Conservation (phyloP, 139 green algal genomes). For the Micractinium sp. region DNA sequence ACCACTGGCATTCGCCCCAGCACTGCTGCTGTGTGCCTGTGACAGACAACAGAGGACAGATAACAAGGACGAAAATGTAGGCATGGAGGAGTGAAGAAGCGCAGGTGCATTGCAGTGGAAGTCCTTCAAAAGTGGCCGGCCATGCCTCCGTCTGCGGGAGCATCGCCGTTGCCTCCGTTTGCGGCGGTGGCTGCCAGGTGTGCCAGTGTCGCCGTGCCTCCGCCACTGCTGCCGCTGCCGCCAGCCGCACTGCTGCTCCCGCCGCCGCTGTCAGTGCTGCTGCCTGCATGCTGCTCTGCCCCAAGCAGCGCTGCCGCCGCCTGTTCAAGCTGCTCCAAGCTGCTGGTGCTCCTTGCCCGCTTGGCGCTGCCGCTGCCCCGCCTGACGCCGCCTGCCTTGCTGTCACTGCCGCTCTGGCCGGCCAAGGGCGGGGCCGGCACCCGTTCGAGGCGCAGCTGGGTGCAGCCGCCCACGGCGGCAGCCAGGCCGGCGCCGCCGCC, state of each 20-base stretch:
- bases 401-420: background rate
- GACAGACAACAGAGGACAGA: too few species aligned
- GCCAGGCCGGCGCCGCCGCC: conserved; percentile 8
- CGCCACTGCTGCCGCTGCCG: background rate
- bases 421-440: background rate
- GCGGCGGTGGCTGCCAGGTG: background rate
- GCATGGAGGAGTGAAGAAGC: too few species aligned
- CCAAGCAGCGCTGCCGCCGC: background rate
- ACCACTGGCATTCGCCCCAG: too few species aligned
- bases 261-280: background rate
- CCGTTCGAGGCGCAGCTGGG: background rate
- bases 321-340: background rate
- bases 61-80: too few species aligned
- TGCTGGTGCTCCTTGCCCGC: background rate
- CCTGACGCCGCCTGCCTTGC: background rate
- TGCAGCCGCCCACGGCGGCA: background rate
- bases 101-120: too few species aligned
- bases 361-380: background rate
- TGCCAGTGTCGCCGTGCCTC: background rate
- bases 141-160: too few species aligned
- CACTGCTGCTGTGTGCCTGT: too few species aligned
- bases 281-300: background rate
- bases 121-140: too few species aligned
- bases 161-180: background rate
- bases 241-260: background rate